phyloP scores from a whole-genome alignment of 257 asterid species.

The Asclepias syriaca region DNA sequence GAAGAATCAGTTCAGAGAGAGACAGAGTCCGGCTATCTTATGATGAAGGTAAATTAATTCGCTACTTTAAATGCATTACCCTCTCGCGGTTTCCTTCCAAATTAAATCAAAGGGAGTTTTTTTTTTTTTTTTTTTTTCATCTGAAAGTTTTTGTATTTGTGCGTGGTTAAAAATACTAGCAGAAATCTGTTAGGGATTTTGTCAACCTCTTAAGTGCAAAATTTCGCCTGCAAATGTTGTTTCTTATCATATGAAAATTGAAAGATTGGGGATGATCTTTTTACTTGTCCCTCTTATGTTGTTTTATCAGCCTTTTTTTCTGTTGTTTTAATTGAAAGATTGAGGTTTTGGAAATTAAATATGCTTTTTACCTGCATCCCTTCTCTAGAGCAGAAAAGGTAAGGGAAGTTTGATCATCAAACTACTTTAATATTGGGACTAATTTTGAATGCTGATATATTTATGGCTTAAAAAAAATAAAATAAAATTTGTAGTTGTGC shows the following conservation, averaged over 20 bases:
- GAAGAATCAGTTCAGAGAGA: slow-evolving; percentile 6
- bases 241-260: background rate
- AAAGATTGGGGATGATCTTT: background rate
- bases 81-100: background rate
- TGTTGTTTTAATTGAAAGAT: background rate
- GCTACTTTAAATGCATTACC: background rate
- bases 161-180: background rate
- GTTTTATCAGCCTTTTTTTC: background rate
- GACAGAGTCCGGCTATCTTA: background rate
- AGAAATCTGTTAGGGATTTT: background rate
- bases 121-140: background rate
- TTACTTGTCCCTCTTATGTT: background rate
- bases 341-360: background rate
- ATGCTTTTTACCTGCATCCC: background rate
- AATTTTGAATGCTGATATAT: background rate
- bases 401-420: background rate
- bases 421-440: background rate
- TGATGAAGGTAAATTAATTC: slow-evolving; percentile 5
- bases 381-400: background rate
- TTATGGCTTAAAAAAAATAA: background rate
- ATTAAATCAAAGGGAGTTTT: background rate
- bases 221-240: no score
- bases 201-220: background rate
- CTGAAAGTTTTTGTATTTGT: background rate
- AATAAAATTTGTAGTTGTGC: background rate